Evolutionary conservation across 768 basidiomycete genomes (phyloP).

Genomic region (Suillus variegatus): DNA sequence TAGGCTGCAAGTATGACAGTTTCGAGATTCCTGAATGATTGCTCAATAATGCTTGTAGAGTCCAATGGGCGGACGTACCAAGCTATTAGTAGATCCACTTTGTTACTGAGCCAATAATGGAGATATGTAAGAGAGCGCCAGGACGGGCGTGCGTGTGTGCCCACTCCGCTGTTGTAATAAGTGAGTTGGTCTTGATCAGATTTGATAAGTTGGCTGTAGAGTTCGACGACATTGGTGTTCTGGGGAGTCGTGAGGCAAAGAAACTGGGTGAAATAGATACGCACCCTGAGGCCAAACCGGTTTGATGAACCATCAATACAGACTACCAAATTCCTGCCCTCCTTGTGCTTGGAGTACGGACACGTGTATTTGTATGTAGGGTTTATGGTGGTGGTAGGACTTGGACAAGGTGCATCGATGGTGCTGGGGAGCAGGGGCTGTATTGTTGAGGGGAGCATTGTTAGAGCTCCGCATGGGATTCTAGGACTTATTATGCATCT

Average conservation of each 20-base stretch:
- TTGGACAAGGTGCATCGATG: neutral
- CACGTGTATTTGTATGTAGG: neutral
- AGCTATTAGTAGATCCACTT: constrained; percentile 33
- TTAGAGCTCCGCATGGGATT: neutral
- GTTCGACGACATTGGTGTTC: constrained; percentile 36
- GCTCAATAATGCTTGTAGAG: neutral
- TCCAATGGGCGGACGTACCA: constrained; percentile 18
- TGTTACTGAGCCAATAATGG: constrained; percentile 23
- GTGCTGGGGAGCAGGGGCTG: neutral
- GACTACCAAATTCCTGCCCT: constrained; percentile 16
- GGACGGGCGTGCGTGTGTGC: constrained; percentile 26
- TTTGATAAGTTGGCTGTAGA: constrained; percentile 24
- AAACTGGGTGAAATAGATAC: neutral
- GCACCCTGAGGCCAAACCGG: constrained; percentile 5
- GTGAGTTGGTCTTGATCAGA: constrained; percentile 20
- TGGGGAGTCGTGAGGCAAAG: constrained; percentile 7
- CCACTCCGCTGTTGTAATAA: constrained; percentile 34
- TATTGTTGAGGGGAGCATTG: neutral
- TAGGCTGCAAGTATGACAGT: constrained; percentile 30
- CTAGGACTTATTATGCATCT: neutral
- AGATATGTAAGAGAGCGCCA: constrained; percentile 17
- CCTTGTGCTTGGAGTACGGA: neutral
- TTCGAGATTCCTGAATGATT: constrained; percentile 30
- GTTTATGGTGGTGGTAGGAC: neutral
- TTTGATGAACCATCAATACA: constrained; percentile 23